phyloP scores from a whole-genome alignment of 2,329 filamentous ascomycete genomes.

The Neonectria coccinea region DNA sequence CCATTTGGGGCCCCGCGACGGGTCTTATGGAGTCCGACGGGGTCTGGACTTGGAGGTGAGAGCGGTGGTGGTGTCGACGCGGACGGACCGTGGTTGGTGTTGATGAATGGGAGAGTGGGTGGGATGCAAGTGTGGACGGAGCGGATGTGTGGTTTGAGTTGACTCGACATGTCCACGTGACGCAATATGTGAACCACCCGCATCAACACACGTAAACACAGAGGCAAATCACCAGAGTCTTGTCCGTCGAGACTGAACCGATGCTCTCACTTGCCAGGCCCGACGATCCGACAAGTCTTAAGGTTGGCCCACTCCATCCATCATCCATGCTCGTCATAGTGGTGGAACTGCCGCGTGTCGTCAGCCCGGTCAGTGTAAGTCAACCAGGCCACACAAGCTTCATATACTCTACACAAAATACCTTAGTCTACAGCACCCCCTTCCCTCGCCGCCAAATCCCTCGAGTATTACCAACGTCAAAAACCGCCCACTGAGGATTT shows the following conservation, averaged over 20 bases:
- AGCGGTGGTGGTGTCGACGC: slow-evolving; percentile 1
- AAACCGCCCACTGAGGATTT: slow-evolving; percentile 42
- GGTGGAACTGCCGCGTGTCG: slow-evolving; percentile 13
- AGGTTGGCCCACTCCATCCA: slow-evolving; percentile 9
- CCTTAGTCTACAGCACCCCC: slow-evolving; percentile 27
- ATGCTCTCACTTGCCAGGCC: slow-evolving; percentile 8
- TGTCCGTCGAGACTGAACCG: slow-evolving; percentile 1
- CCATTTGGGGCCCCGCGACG: slow-evolving; percentile 8
- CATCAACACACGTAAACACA: not conserved
- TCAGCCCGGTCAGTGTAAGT: slow-evolving; percentile 5
- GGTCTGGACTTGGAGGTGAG: not conserved
- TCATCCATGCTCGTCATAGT: slow-evolving; percentile 7
- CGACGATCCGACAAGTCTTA: slow-evolving; percentile 22
- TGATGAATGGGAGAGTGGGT: not conserved
- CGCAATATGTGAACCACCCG: not conserved
- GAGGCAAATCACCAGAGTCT: not conserved
- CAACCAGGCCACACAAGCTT: slow-evolving; percentile 18
- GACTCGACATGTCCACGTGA: not conserved
- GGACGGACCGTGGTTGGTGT: not conserved
- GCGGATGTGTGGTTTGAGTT: not conserved
- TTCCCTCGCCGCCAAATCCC: slow-evolving; percentile 11
- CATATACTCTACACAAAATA: slow-evolving; percentile 36
- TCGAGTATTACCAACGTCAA: slow-evolving; percentile 42
- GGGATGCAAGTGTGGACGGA: not conserved
- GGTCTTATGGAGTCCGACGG: slow-evolving; percentile 2